Conservation (phyloP, 2,329 filamentous ascomycete species). For the Botrytis galanthina region DNA sequence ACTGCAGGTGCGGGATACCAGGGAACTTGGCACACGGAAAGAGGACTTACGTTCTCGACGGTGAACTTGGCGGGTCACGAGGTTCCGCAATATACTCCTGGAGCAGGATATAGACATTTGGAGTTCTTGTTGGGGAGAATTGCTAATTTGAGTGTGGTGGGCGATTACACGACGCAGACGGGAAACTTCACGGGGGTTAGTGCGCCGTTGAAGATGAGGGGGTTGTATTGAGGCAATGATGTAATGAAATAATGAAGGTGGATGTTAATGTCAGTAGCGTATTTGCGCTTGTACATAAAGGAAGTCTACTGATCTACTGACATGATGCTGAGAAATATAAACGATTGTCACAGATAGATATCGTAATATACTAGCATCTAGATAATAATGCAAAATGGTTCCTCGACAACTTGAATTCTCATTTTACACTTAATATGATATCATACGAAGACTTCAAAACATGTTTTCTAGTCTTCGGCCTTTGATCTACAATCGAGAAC, state of each 20-base stretch:
- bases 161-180: constrained; percentile 34
- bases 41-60: constrained; percentile 59
- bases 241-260: neutral
- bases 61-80: constrained; percentile 55
- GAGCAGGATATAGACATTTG: constrained; percentile 56
- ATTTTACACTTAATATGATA: neutral
- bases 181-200: constrained; percentile 31
- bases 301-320: no score
- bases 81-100: constrained; percentile 55
- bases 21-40: constrained; percentile 59
- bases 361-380: neutral
- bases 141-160: constrained; percentile 42
- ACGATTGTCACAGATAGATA: neutral
- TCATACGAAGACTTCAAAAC: neutral
- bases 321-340: neutral
- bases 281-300: neutral
- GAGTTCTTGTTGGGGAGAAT: constrained; percentile 62
- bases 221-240: neutral
- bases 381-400: neutral
- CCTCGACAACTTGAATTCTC: neutral
- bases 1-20: constrained; percentile 34
- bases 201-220: constrained; percentile 22
- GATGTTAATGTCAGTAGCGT: neutral
- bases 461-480: neutral
- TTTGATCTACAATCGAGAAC: neutral